Evolutionary conservation across 2,329 filamentous ascomycete species (phyloP).

Genomic region (Knoxdaviesia proteae): DNA sequence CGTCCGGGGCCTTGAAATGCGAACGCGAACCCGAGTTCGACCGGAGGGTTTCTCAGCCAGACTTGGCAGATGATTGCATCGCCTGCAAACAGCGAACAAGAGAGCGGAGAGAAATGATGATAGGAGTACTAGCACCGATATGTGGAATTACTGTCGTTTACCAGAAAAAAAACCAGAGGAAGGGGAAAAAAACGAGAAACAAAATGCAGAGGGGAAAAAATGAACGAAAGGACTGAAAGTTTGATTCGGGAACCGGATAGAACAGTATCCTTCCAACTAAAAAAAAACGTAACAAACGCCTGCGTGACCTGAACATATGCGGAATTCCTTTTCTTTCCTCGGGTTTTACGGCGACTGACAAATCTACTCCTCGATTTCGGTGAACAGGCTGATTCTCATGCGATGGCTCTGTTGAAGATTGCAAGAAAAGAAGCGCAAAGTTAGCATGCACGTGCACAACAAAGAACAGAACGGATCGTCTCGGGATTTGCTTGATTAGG

Average conservation of each 20-base stretch:
- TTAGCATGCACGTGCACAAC: too few species aligned
- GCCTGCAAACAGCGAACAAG: background rate
- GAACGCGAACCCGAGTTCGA: too few species aligned
- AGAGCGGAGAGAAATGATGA: background rate
- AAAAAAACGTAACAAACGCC: too few species aligned
- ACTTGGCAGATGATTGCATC: background rate
- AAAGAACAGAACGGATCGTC: background rate
- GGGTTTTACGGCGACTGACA: too few species aligned
- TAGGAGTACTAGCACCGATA: background rate
- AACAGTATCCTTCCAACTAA: too few species aligned
- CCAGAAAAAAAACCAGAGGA: background rate
- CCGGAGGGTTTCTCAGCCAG: background rate
- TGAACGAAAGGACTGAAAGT: background rate
- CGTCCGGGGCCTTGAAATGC: too few species aligned
- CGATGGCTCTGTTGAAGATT: conserved; percentile 41
- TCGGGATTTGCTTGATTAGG: background rate
- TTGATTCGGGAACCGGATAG: too few species aligned
- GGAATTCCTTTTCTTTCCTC: too few species aligned
- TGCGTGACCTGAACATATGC: too few species aligned
- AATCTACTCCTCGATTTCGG: conserved; percentile 34
- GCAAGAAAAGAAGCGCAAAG: background rate
- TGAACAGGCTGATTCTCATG: conserved; percentile 57
- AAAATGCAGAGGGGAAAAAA: background rate
- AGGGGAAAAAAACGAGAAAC: background rate
- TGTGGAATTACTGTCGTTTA: background rate